Evolutionary conservation across 1,284 basidiomycete genomes (phyloP), one percentile per base, ranked within the genome.

Genomic region (Mycosarcoma mackinlayi): DNA sequence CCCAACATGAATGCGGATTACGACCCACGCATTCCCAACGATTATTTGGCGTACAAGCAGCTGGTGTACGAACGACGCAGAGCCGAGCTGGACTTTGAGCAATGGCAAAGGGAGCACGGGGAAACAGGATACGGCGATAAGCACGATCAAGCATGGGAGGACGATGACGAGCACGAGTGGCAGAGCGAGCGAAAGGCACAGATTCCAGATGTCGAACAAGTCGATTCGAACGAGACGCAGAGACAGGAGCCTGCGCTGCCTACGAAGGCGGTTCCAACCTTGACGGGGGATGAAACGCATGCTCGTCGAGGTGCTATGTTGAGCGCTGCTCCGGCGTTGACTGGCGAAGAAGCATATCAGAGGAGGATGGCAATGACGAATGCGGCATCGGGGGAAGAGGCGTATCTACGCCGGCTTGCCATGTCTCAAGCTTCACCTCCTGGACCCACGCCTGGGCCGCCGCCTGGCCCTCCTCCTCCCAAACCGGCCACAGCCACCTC

Each of bases 11-110:
- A 76, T 19, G 72, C 61, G 2, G 78, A 80, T 14, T 82, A 82
- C 57, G 79, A 82, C 31, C 76, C 75, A 3, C 53, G 63, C 8
- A 23, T 73, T 2, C 80, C 80, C 8, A 82, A 78, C 45, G 78
- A 80, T 47, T 82, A 79, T 41, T 44, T 67, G 9, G 64, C 56
- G 6, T 79, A 71, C 39, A 79, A 68, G 42, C 59, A 56, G 21
- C 18, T 73, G n/a, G 39, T 82, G 6, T 64, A 65, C 39, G 59
- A 72, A 2, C 47, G 74, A n/a, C 53, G 75, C 2, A 47, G 33
- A 16, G 63, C 70, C 3, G 56, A 68, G 28, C 21, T 52, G 16
- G 60, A 60, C 3, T 55, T 28, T 14, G 19, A 33, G 34, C 24
- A 27, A 16, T 57, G 62, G 52, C 28, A 41, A 9, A 27, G 35